Conservation (phyloP, 352 stramenopile species). For the Phytopythium cucurbitacearum region DNA sequence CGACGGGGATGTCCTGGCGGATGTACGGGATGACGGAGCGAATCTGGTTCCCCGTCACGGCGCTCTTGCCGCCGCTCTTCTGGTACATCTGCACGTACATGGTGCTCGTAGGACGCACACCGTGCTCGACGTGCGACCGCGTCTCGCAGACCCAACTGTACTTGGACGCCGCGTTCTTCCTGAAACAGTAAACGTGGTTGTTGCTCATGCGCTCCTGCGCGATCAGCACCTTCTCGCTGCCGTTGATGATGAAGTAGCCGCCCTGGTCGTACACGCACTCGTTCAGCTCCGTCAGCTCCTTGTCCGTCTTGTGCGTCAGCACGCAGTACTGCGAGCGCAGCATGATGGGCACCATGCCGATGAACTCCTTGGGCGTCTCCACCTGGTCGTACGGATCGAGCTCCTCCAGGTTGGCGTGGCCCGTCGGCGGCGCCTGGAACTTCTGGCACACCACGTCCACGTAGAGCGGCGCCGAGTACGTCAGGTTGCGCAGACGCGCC, state of each 20-base stretch:
- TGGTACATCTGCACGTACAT: constrained; percentile 99
- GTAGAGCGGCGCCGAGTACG: constrained; percentile 98
- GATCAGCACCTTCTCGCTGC: constrained; percentile 98
- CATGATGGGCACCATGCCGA: constrained; percentile 99
- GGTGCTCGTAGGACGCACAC: constrained; percentile 92
- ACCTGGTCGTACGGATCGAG: constrained; percentile 87
- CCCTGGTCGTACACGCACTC: constrained; percentile 99
- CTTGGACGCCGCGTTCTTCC: constrained; percentile 97
- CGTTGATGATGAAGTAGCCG: constrained; percentile 99
- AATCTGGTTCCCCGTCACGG: constrained; percentile 98
- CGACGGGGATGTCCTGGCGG: constrained; percentile 97
- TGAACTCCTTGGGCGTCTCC: constrained; percentile 92
- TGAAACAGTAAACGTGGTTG: constrained; percentile 99
- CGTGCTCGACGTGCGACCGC: constrained; percentile 95
- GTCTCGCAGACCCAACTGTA: constrained; percentile 96
- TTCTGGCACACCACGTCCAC: constrained; percentile 97
- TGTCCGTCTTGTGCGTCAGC: constrained; percentile 90
- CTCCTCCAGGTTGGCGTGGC: constrained; percentile 74
- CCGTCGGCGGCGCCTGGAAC: constrained; percentile 58
- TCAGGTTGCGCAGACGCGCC: constrained; percentile 97
- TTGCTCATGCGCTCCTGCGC: constrained; percentile 99
- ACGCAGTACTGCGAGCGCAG: constrained; percentile 96
- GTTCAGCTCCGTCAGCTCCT: constrained; percentile 91
- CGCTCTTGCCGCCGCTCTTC: constrained; percentile 91
- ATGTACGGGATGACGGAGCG: constrained; percentile 98